These are phyloP conservation scores for Huiozyma naganishii DNA, from an alignment of 805 yeast genomes.

Conservation along the genomic window DNA sequence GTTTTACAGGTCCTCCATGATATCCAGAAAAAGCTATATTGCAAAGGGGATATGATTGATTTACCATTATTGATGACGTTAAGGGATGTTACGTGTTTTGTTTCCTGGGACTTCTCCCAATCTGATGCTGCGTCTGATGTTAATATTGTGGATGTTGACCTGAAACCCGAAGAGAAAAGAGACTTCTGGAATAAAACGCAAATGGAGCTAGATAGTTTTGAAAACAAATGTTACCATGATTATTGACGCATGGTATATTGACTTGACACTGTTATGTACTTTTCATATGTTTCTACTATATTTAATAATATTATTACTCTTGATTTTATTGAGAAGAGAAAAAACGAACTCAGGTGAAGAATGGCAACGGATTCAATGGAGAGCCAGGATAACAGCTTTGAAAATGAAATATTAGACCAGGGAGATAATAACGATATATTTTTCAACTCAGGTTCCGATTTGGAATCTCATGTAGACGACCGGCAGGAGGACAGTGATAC, in stretches of 20 bases:
- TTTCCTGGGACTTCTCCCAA: constrained; percentile 12
- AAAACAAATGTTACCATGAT: neutral
- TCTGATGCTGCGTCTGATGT: constrained; percentile 1
- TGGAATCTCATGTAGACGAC: too few species aligned
- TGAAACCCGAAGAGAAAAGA: constrained; percentile 38
- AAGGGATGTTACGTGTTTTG: constrained; percentile 30
- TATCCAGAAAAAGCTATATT: constrained; percentile 14
- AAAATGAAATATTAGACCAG: too few species aligned
- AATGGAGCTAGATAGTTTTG: neutral
- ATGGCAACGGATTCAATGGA: too few species aligned
- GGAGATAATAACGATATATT: too few species aligned
- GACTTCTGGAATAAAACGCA: constrained; percentile 36
- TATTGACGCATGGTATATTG: neutral
- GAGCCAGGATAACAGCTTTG: too few species aligned
- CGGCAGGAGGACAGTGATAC: too few species aligned
- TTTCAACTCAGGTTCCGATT: too few species aligned
- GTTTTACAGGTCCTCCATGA: constrained; percentile 13
- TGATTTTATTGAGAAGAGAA: neutral
- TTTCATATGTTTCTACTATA: too few species aligned
- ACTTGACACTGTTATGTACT: too few species aligned
- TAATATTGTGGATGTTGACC: constrained; percentile 41
- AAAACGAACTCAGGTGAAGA: neutral
- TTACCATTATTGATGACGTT: constrained; percentile 28
- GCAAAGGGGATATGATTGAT: constrained; percentile 3
- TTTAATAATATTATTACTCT: too few species aligned